phyloP scores from a whole-genome alignment of 2,329 filamentous ascomycete species.

The Fusarium sp. region DNA sequence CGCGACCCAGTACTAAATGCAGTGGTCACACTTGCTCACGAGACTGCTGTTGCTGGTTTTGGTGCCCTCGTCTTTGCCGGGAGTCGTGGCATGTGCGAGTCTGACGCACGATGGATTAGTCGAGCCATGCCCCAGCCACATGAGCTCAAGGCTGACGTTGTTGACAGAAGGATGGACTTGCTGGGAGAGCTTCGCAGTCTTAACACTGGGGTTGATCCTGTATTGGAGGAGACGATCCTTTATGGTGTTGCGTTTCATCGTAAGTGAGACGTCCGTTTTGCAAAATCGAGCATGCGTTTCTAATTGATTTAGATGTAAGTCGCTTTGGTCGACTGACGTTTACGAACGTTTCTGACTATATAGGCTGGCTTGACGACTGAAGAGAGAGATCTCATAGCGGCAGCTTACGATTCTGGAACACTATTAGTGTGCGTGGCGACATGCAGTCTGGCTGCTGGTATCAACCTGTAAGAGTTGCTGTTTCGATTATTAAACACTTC shows the following conservation, averaged over 20 bases:
- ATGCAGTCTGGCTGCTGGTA: constrained; percentile 83
- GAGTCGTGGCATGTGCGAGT: constrained; percentile 73
- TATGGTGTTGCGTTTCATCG: constrained; percentile 79
- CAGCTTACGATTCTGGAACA: constrained; percentile 73
- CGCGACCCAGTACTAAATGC: constrained; percentile 73
- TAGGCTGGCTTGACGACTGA: constrained; percentile 76
- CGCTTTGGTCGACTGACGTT: neutral
- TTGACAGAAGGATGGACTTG: constrained; percentile 70
- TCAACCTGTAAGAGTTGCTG: constrained; percentile 65
- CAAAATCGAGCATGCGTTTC: neutral
- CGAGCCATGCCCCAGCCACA: constrained; percentile 67
- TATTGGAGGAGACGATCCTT: constrained; percentile 70
- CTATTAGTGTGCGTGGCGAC: constrained; percentile 79
- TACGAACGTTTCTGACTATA: constrained; percentile 33
- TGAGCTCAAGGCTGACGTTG: constrained; percentile 56
- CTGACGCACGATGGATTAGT: constrained; percentile 73
- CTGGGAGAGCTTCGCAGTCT: constrained; percentile 73
- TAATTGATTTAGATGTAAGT: constrained; percentile 50
- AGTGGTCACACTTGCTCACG: constrained; percentile 74
- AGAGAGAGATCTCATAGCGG: constrained; percentile 76
- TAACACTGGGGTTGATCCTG: constrained; percentile 71
- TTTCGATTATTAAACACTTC: neutral
- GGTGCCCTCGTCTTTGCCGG: constrained; percentile 79
- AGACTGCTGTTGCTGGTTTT: constrained; percentile 74
- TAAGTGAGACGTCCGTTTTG: constrained; percentile 40